phyloP scores from a whole-genome alignment of 2,329 filamentous ascomycete genomes.

The Nemania diffusa region DNA sequence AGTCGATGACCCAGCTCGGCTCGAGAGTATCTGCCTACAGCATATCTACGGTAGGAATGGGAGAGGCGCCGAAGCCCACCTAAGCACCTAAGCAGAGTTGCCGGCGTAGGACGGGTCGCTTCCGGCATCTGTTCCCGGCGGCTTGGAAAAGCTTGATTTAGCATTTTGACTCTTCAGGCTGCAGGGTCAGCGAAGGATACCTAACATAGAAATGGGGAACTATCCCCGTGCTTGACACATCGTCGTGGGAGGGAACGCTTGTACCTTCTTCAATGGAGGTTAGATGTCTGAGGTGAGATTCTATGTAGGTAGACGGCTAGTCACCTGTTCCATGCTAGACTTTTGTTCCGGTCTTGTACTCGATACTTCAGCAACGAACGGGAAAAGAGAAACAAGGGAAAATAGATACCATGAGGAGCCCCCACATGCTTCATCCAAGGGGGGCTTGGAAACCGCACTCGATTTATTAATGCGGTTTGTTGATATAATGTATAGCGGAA shows the following conservation, averaged over 20 bases:
- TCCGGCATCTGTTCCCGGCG: slow-evolving; percentile 32
- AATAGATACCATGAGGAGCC: slow-evolving; percentile 8
- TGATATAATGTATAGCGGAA: neutral
- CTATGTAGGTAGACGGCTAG: slow-evolving; percentile 1
- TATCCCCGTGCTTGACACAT: slow-evolving; percentile 24
- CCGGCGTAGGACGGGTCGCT: slow-evolving; percentile 17
- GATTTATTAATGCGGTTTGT: neutral
- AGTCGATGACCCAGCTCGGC: neutral
- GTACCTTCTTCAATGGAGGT: slow-evolving; percentile 31
- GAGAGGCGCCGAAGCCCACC: neutral
- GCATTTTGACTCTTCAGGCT: slow-evolving; percentile 8
- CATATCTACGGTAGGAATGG: neutral
- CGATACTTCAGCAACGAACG: slow-evolving; percentile 21
- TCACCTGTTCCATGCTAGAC: neutral
- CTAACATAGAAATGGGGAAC: slow-evolving; percentile 11
- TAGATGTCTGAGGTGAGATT: slow-evolving; percentile 32
- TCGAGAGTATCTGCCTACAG: neutral
- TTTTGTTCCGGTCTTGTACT: slow-evolving; percentile 29
- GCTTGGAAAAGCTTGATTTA: slow-evolving; percentile 36
- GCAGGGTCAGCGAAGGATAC: slow-evolving; percentile 9
- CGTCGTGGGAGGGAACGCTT: slow-evolving; percentile 24
- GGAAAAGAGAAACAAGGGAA: neutral
- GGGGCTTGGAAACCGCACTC: slow-evolving; percentile 6
- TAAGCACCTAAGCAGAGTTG: slow-evolving; percentile 9
- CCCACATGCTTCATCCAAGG: slow-evolving; percentile 22